Conservation (phyloP, 352 stramenopile species). For the Phytophthora citricola region DNA sequence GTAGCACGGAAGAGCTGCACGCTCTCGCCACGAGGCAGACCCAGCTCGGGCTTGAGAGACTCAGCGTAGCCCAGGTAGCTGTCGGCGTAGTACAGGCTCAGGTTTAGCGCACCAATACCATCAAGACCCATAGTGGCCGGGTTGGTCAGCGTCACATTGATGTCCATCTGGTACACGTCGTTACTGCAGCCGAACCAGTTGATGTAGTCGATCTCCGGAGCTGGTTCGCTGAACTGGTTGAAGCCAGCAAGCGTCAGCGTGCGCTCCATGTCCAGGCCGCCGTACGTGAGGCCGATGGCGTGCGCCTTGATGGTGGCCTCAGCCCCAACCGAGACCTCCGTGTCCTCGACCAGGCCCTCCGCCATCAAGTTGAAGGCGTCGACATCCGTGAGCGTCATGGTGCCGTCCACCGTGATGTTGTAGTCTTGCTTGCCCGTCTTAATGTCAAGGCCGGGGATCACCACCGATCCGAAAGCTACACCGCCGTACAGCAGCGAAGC, state of each 20-base stretch:
- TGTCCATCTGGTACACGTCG: slow-evolving; percentile 54
- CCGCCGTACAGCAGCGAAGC: slow-evolving; percentile 52
- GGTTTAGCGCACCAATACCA: slow-evolving; percentile 69
- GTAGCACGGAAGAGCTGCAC: slow-evolving; percentile 60
- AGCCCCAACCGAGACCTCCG: slow-evolving; percentile 47
- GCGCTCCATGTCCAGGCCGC: slow-evolving; percentile 57
- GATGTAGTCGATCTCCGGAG: slow-evolving; percentile 63
- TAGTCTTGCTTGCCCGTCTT: slow-evolving; percentile 53
- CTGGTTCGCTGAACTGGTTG: slow-evolving; percentile 60
- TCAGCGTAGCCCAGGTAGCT: slow-evolving; percentile 70
- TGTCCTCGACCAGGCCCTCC: slow-evolving; percentile 40
- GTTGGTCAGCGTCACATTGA: slow-evolving; percentile 73
- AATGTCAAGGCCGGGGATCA: slow-evolving; percentile 61
- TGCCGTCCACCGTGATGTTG: slow-evolving; percentile 56
- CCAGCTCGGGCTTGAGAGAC: slow-evolving; percentile 47
- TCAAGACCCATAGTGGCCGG: slow-evolving; percentile 54
- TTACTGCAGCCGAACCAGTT: slow-evolving; percentile 49
- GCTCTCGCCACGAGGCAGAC: slow-evolving; percentile 56
- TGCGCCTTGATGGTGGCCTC: slow-evolving; percentile 50
- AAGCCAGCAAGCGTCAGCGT: slow-evolving; percentile 54
- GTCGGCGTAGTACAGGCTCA: slow-evolving; percentile 71
- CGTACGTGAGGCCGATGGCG: slow-evolving; percentile 54
- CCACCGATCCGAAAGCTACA: slow-evolving; percentile 51
- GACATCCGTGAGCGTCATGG: slow-evolving; percentile 45
- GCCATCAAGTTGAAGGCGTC: slow-evolving; percentile 56